These are phyloP conservation scores for Avicennia marina DNA, from an alignment of 257 asterid genomes.

Conservation along the genomic window DNA sequence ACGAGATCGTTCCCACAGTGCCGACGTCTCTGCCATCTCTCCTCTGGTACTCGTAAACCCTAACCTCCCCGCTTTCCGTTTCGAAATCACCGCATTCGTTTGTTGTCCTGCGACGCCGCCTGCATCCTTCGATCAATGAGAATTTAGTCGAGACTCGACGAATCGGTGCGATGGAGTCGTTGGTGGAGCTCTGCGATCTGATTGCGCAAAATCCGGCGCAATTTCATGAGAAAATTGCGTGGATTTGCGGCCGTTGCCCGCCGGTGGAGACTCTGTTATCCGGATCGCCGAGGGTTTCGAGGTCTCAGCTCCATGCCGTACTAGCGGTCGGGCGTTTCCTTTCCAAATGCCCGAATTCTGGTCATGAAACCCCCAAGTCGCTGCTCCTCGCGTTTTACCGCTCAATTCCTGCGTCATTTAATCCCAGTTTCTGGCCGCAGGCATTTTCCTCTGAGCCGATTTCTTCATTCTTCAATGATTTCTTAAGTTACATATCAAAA, in stretches of 20 bases:
- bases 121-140: conserved; percentile 28
- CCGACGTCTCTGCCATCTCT: conserved; percentile 10
- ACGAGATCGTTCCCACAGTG: conserved; percentile 27
- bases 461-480: conserved; percentile 57
- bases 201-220: conserved; percentile 61
- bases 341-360: conserved; percentile 58
- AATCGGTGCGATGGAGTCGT: conserved; percentile 58
- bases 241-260: conserved; percentile 97
- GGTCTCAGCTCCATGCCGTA: conserved; percentile 83
- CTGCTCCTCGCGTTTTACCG: conserved; percentile 70
- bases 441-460: conserved; percentile 57
- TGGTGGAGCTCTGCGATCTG: conserved; percentile 85
- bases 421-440: conserved; percentile 82
- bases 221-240: conserved; percentile 58
- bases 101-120: not conserved
- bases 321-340: conserved; percentile 78
- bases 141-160: conserved; percentile 22
- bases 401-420: conserved; percentile 66
- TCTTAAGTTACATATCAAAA: conserved; percentile 46
- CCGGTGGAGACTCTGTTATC: conserved; percentile 54
- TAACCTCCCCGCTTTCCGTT: conserved; percentile 10
- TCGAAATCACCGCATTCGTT: conserved; percentile 11
- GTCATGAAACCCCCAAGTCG: conserved; percentile 65
- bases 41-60: conserved; percentile 30
- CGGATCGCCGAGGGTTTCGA: conserved; percentile 80